A percentile compares a stretch with the other conserved stretches of the same genome.
Conservation (phyloP, 257 asterid species). For the Sherardia arvensis region DNA sequence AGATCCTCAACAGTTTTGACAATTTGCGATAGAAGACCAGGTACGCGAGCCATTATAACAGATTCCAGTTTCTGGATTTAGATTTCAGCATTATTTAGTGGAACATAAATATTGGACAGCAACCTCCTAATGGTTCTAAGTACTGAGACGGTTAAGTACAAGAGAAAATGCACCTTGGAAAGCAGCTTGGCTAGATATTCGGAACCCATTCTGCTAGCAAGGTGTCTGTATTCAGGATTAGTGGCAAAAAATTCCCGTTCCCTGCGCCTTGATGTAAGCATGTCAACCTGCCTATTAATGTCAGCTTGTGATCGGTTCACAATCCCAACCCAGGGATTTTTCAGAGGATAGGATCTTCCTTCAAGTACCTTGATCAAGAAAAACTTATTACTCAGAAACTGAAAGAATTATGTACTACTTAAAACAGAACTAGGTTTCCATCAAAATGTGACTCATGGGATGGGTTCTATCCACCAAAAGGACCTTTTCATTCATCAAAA, state of each 20-base stretch:
- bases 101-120: not conserved
- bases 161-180: conserved; percentile 20
- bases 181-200: conserved; percentile 36
- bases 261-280: conserved; percentile 27
- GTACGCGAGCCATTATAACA: conserved; percentile 33
- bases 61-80: conserved; percentile 30
- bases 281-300: conserved; percentile 28
- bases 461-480: not conserved
- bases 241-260: conserved; percentile 34
- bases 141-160: not conserved
- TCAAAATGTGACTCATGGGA: not conserved
- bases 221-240: conserved; percentile 30
- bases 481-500: not conserved
- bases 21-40: conserved; percentile 25
- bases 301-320: conserved; percentile 44
- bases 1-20: conserved; percentile 32
- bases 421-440: not conserved
- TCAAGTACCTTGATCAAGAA: conserved; percentile 27
- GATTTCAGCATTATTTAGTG: not conserved
- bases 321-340: conserved; percentile 43
- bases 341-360: conserved; percentile 34
- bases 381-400: not conserved
- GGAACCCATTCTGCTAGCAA: conserved; percentile 36
- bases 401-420: not conserved
- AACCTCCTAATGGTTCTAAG: not conserved